Percentiles rank a stretch among this genome's conserved stretches.
phyloP scores from a whole-genome alignment of 2,329 filamentous ascomycete species.

The Fusarium austroafricanum region DNA sequence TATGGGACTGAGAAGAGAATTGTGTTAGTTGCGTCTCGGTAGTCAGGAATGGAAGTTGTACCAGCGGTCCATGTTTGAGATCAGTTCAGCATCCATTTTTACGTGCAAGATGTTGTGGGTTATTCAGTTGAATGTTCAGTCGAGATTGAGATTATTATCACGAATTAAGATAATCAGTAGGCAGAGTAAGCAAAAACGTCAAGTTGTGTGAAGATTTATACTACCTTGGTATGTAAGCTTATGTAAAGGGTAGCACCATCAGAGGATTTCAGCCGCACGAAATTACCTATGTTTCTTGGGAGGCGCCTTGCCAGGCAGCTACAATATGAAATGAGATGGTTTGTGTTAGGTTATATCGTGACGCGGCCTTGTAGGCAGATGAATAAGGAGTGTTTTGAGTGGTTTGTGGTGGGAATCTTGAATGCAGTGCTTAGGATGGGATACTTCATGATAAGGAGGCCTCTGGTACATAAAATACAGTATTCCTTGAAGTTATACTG shows the following conservation, averaged over 20 bases:
- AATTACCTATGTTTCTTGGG: neutral
- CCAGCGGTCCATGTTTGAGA: slow-evolving; percentile 54
- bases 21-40: slow-evolving; percentile 4
- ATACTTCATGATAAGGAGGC: neutral
- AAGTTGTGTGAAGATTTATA: neutral
- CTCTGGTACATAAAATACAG: neutral
- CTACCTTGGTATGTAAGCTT: neutral
- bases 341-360: neutral
- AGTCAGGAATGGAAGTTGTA: slow-evolving; percentile 22
- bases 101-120: neutral
- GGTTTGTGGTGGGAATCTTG: slow-evolving; percentile 27
- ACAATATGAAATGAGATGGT: neutral
- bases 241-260: slow-evolving; percentile 2
- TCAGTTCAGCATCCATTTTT: slow-evolving; percentile 48
- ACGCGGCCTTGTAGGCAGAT: slow-evolving; percentile 46
- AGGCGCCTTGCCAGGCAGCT: slow-evolving; percentile 21
- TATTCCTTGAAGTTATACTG: neutral
- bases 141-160: neutral
- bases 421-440: neutral
- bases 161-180: neutral
- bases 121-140: neutral
- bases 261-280: slow-evolving; percentile 1
- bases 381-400: slow-evolving; percentile 47
- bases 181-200: neutral
- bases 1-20: slow-evolving; percentile 50